Base-by-base conservation (phyloP, 306 rosid genomes). In the Biancaea sappan region DNA sequence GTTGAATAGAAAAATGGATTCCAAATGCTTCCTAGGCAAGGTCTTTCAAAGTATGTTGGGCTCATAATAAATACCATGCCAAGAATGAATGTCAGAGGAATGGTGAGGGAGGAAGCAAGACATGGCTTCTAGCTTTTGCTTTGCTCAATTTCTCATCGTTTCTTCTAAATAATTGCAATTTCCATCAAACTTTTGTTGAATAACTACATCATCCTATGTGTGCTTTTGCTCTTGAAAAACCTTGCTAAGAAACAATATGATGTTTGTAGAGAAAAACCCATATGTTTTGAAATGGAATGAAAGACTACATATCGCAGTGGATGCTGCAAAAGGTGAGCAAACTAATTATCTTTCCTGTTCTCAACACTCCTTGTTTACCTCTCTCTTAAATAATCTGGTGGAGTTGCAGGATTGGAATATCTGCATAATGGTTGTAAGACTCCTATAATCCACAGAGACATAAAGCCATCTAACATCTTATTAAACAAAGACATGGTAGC, bases 391-490 rank as follows among this genome's bases (percentile, higher is more conserved):
- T 29, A 26, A 14, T 29, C 8, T 68, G 12, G 15, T 68, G 44
- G 61, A n/a, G 34, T 32, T 29, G 44, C 31, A 71, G 74, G 82
- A 24, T 8, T 79, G 19, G 82, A 72, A 3, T 79, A 79, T 54
- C 62, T 79, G 1, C 78, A 65, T 22, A 64, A 79, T 79, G 74
- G 74, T 43, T 72, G 82, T 18, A 54, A 48, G 51, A 66, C 69
- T 24, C 14, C 52, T 3, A 61, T 71, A 70, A 13, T 80, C 19
- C 84, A 86, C 11, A 83, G 84, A 75, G 84, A 83, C 58, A 41
- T 86, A 28, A 86, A 83, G 32, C 48, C 84, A 31, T 24, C 85
- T 4, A 86, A 86, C 78, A 86, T 82, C 7, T 44, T 85, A 59
- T 10, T 85, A 12, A 63, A 62, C 22, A 81, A 78, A 4, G 34